These are phyloP conservation scores for Amanita subjunquillea DNA, from an alignment of 768 basidiomycete genomes.

Conservation along the genomic window DNA sequence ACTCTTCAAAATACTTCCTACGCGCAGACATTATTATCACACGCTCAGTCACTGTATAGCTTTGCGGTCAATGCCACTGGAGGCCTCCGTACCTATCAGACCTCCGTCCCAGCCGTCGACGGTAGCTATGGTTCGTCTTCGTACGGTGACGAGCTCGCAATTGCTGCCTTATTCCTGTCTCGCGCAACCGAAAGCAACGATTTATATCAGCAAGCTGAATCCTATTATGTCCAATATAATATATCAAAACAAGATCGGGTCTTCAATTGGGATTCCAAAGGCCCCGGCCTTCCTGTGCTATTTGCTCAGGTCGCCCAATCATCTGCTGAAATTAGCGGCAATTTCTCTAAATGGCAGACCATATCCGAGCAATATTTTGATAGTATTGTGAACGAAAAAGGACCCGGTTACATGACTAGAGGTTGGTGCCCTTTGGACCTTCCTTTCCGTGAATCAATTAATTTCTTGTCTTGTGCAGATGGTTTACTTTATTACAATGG, in stretches of 20 bases:
- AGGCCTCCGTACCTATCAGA: conserved; percentile 55
- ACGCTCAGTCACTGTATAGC: conserved; percentile 65
- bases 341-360: conserved; percentile 55
- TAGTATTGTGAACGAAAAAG: conserved; percentile 45
- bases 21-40: conserved; percentile 54
- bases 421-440: conserved; percentile 30
- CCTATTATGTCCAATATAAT: conserved; percentile 46
- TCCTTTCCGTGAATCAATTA: background rate
- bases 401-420: conserved; percentile 45
- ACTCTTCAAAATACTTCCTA: conserved; percentile 68
- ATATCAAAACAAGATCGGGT: conserved; percentile 43
- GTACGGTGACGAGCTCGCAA: conserved; percentile 63
- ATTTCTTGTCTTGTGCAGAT: conserved; percentile 28
- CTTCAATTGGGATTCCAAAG: conserved; percentile 88
- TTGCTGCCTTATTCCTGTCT: conserved; percentile 71
- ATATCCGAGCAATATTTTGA: conserved; percentile 76
- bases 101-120: conserved; percentile 53
- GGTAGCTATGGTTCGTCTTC: conserved; percentile 62
- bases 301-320: conserved; percentile 65
- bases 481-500: conserved; percentile 77
- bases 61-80: conserved; percentile 65
- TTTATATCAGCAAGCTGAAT: conserved; percentile 53
- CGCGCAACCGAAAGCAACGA: conserved; percentile 54
- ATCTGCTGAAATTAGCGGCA: conserved; percentile 40
- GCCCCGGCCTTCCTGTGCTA: conserved; percentile 64